A percentile compares a stretch with the other conserved stretches of the same genome.
Conservation (phyloP, 805 yeast genomes). For the Cyberlindnera meyerae region DNA sequence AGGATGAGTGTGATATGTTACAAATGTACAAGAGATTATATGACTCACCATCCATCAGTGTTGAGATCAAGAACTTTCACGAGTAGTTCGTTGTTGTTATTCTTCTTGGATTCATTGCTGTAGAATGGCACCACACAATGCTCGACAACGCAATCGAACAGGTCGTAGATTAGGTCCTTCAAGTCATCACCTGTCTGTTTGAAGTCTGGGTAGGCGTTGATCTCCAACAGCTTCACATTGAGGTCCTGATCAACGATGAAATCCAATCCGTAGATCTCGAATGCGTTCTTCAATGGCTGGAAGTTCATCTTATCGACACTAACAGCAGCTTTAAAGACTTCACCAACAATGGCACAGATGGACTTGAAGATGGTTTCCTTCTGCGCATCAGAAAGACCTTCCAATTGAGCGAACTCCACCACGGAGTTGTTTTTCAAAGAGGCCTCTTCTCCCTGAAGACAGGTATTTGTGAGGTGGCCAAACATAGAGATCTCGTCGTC, state of each 20-base stretch:
- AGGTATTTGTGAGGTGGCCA: slow-evolving; percentile 91
- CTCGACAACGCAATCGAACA: slow-evolving; percentile 55
- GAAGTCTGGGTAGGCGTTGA: slow-evolving; percentile 94
- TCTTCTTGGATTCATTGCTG: slow-evolving; percentile 9
- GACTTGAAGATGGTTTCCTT: slow-evolving; percentile 44
- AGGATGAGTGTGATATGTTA: slow-evolving; percentile 1
- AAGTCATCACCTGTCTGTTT: slow-evolving; percentile 87
- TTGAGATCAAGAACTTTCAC: slow-evolving; percentile 36
- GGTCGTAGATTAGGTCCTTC: slow-evolving; percentile 56
- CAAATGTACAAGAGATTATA: background rate
- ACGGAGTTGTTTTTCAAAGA: slow-evolving; percentile 42
- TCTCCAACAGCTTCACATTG: slow-evolving; percentile 66
- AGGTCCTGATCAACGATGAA: slow-evolving; percentile 61
- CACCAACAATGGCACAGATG: slow-evolving; percentile 59
- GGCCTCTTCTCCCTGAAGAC: slow-evolving; percentile 60
- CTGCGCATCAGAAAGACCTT: slow-evolving; percentile 34
- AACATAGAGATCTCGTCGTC: slow-evolving; percentile 35
- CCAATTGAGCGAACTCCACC: slow-evolving; percentile 55
- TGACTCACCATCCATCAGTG: slow-evolving; percentile 32
- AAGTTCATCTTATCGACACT: slow-evolving; percentile 80
- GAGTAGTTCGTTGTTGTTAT: slow-evolving; percentile 28
- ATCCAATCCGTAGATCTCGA: slow-evolving; percentile 88
- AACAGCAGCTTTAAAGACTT: slow-evolving; percentile 75
- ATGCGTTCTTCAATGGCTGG: slow-evolving; percentile 73
- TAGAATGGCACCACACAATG: slow-evolving; percentile 48